Conservation (phyloP, 108 stramenopile species). For the Skeletonema potamos region DNA sequence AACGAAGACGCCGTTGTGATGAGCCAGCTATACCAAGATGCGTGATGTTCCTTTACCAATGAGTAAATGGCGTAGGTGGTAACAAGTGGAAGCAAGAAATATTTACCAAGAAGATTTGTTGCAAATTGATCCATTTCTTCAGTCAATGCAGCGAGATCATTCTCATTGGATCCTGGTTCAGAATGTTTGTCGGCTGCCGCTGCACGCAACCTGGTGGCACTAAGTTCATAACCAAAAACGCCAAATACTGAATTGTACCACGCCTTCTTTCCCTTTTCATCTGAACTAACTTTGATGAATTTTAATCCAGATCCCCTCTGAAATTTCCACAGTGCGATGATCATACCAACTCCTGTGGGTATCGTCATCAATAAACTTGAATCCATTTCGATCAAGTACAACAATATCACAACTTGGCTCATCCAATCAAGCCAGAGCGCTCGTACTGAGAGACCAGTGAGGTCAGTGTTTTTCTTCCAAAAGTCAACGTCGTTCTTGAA, state of each 20-base stretch:
- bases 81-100: slow-evolving; percentile 78
- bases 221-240: slow-evolving; percentile 70
- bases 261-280: slow-evolving; percentile 21
- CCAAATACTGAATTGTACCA: slow-evolving; percentile 67
- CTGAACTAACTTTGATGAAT: slow-evolving; percentile 45
- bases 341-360: slow-evolving; percentile 75
- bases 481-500: slow-evolving; percentile 94
- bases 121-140: slow-evolving; percentile 87
- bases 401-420: slow-evolving; percentile 85
- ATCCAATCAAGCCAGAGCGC: slow-evolving; percentile 87
- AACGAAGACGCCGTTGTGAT: slow-evolving; percentile 85
- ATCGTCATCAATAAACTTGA: slow-evolving; percentile 85
- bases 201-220: slow-evolving; percentile 64
- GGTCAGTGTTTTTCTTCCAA: slow-evolving; percentile 87
- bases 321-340: slow-evolving; percentile 87
- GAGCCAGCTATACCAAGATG: slow-evolving; percentile 91
- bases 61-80: slow-evolving; percentile 72
- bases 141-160: slow-evolving; percentile 67
- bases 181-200: slow-evolving; percentile 11
- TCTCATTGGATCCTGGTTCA: slow-evolving; percentile 6
- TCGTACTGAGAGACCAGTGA: slow-evolving; percentile 83
- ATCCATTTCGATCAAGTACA: slow-evolving; percentile 89
- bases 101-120: slow-evolving; percentile 62
- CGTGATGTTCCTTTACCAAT: slow-evolving; percentile 67
- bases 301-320: slow-evolving; percentile 71